Conservation (phyloP, 768 basidiomycete genomes). For the Termitomyces sp. region DNA sequence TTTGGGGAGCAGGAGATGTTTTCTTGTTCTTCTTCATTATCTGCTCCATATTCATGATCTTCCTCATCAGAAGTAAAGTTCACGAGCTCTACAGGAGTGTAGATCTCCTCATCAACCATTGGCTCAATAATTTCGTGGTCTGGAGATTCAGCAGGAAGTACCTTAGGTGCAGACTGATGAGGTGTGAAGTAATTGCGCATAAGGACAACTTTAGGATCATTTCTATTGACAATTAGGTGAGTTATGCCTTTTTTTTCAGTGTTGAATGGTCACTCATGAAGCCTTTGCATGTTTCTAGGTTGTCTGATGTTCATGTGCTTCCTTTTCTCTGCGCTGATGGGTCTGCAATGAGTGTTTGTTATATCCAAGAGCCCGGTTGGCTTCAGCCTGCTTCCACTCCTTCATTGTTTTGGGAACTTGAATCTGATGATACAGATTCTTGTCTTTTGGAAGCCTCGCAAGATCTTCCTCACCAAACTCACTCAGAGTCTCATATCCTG, state of each 20-base stretch:
- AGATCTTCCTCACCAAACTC: too few relatives aligned
- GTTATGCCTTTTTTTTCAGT: neutral
- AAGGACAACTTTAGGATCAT: too few relatives aligned
- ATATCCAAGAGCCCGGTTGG: too few relatives aligned
- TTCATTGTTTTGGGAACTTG: too few relatives aligned
- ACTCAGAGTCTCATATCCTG: too few relatives aligned
- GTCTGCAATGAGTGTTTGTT: slow-evolving; percentile 3
- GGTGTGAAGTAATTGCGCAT: neutral
- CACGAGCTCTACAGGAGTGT: neutral
- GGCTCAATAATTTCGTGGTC: neutral
- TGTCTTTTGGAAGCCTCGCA: too few relatives aligned
- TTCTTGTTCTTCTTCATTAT: neutral
- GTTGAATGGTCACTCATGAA: neutral
- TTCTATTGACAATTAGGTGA: too few relatives aligned
- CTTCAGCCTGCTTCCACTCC: too few relatives aligned
- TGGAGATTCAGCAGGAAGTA: neutral
- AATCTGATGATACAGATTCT: too few relatives aligned
- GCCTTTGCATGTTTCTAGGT: neutral
- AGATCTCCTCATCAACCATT: neutral
- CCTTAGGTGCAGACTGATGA: neutral
- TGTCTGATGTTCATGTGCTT: neutral
- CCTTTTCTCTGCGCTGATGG: neutral
- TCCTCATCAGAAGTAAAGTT: neutral
- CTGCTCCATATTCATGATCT: neutral
- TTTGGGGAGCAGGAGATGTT: too few relatives aligned